Evolutionary conservation across 1,284 basidiomycete species (phyloP).

Genomic region (Ustanciosporium gigantosporum): DNA sequence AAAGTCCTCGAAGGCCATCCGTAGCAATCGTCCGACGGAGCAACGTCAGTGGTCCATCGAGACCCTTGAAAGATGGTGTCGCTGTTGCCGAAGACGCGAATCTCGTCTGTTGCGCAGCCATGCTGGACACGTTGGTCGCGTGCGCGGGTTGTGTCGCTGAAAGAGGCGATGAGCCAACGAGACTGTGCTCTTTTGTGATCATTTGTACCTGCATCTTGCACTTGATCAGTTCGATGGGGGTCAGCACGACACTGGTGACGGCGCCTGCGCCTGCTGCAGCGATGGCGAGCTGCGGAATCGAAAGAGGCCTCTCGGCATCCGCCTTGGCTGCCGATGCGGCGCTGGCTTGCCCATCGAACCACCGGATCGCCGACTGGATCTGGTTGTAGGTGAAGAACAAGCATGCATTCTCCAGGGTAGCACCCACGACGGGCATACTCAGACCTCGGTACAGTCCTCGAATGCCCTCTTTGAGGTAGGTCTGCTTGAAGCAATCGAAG

Average conservation of each 20-base stretch:
- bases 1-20: slow-evolving; percentile 76
- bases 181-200: slow-evolving; percentile 67
- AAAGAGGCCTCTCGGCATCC: slow-evolving; percentile 52
- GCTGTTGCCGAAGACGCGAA: neutral
- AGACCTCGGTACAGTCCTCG: slow-evolving; percentile 66
- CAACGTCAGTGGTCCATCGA: slow-evolving; percentile 73
- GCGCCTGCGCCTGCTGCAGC: slow-evolving; percentile 82
- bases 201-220: slow-evolving; percentile 96
- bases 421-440: slow-evolving; percentile 82
- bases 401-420: slow-evolving; percentile 86
- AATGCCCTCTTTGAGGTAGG: slow-evolving; percentile 49
- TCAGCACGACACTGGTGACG: slow-evolving; percentile 80
- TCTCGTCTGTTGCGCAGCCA: slow-evolving; percentile 7
- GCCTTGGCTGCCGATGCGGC: slow-evolving; percentile 56
- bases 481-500: slow-evolving; percentile 55
- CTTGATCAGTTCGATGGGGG: slow-evolving; percentile 88
- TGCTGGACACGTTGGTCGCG: slow-evolving; percentile 18
- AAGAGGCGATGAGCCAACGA: too few relatives aligned
- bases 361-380: slow-evolving; percentile 71
- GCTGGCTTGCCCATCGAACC: slow-evolving; percentile 30
- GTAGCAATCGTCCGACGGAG: slow-evolving; percentile 70
- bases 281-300: slow-evolving; percentile 70
- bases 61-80: slow-evolving; percentile 25
- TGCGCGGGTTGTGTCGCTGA: slow-evolving; percentile 35
- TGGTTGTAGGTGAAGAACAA: slow-evolving; percentile 85